A percentile compares a stretch with the other conserved stretches of the same genome.
These are phyloP conservation scores for Aspergillus hortae DNA, from an alignment of 2,329 filamentous ascomycete species.

Conservation along the genomic window DNA sequence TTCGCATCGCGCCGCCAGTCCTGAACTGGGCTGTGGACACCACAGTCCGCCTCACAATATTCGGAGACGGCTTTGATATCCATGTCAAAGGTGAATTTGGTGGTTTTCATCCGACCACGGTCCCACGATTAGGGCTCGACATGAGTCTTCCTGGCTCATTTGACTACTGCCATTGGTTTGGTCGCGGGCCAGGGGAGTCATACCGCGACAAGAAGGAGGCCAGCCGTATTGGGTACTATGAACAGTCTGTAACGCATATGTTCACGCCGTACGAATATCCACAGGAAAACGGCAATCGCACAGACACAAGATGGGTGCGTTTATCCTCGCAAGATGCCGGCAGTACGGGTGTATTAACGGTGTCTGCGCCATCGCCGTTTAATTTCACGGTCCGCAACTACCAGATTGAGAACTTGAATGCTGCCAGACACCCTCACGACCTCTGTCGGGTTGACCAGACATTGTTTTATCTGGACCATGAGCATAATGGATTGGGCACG, in stretches of 20 bases:
- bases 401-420: constrained; percentile 51
- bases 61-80: constrained; percentile 32
- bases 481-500: constrained; percentile 32
- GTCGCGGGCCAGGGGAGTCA: constrained; percentile 61
- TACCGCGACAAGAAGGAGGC: constrained; percentile 65
- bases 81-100: constrained; percentile 46
- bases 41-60: constrained; percentile 52
- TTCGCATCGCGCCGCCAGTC: constrained; percentile 56
- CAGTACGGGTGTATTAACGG: constrained; percentile 30
- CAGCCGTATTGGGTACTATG: constrained; percentile 52
- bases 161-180: constrained; percentile 56
- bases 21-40: constrained; percentile 58
- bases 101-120: constrained; percentile 26
- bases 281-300: constrained; percentile 65
- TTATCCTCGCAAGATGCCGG: constrained; percentile 10
- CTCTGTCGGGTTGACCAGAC: constrained; percentile 36
- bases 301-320: constrained; percentile 57
- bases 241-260: constrained; percentile 44
- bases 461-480: constrained; percentile 26
- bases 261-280: constrained; percentile 62
- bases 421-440: constrained; percentile 62
- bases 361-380: constrained; percentile 32
- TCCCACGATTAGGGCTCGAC: constrained; percentile 62
- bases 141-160: constrained; percentile 49
- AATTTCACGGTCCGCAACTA: constrained; percentile 58